Base-by-base conservation (phyloP, 345 rosid species). In the Gossypium sturtianum region DNA sequence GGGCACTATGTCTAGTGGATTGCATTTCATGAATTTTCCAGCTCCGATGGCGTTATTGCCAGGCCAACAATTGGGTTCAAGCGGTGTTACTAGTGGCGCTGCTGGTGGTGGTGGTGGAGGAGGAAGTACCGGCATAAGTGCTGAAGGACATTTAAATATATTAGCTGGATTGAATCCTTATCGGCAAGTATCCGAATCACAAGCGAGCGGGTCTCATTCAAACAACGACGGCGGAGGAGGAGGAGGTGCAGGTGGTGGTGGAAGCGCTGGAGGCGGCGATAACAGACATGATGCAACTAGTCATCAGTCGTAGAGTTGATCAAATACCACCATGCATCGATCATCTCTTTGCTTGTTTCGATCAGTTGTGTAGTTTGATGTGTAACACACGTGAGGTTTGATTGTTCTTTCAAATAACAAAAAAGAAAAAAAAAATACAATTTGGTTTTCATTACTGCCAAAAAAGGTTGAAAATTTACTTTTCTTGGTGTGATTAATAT, bases 11-110 rank as follows among this genome's bases (percentile, higher is more conserved):
- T 87, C 97, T 1, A 90, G 94, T 74, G 98, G 95, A 16, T 87
- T 94, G 45, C 97, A 94, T 87, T 90, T 92, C 74, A 94, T 94
- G 98, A 94, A 94, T 75, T 94, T 92, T 68, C 89, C 97, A 4
- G 80, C 94, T 0, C 97, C 98, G 10, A 82, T 94, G 84, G 94
- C 98, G 8, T 78, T 94, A 43, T 76, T 92, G 80, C 90, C 91
- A 0, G 86, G 95, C 58, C 95, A 90, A 81, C 97, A 89, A 82
- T 72, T 90, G 75, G 90, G 91, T 17, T 86, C 93, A 0, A 75
- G 72, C 52, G 77, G 79, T 68, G 80, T 78, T 48, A 75, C 79
- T 3, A 82, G 85, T 5, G 76, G 81, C 7, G 41, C 41, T 34
- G 41, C 7, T n/a, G 77, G 67, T 0, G 80, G 87, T 9, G 77